These are phyloP conservation scores for Colletotrichum acutatum DNA, from an alignment of 2,329 filamentous ascomycete genomes.

Conservation along the genomic window DNA sequence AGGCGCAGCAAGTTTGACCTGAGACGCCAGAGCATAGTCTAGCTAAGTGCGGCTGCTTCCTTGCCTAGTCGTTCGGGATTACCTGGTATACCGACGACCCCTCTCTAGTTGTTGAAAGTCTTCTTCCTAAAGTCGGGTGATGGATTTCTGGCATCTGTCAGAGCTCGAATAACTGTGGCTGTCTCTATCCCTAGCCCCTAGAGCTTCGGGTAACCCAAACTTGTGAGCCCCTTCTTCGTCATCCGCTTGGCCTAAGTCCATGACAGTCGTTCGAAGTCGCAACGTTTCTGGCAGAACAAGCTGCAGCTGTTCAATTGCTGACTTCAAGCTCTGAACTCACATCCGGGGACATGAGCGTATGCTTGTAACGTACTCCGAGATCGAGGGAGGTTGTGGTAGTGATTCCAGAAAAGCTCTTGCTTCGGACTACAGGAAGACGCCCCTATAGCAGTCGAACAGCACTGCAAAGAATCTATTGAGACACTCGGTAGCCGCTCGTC, in stretches of 20 bases:
- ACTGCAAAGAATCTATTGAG: background rate
- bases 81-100: background rate
- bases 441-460: background rate
- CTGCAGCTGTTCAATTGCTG: background rate
- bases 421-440: background rate
- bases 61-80: background rate
- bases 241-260: background rate
- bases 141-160: background rate
- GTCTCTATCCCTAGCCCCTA: background rate
- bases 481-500: background rate
- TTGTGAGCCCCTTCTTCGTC: no score
- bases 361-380: background rate
- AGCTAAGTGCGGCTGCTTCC: background rate
- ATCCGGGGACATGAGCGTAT: background rate
- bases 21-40: background rate
- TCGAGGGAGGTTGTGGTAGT: background rate
- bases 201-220: background rate
- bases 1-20: slow-evolving; percentile 4
- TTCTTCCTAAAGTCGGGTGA: background rate
- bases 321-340: background rate
- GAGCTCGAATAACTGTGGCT: background rate
- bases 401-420: background rate
- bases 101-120: background rate
- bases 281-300: no score
- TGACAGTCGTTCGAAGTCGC: background rate